Evolutionary conservation across 1,284 basidiomycete species (phyloP).

Genomic region (Heterobasidion annosum): DNA sequence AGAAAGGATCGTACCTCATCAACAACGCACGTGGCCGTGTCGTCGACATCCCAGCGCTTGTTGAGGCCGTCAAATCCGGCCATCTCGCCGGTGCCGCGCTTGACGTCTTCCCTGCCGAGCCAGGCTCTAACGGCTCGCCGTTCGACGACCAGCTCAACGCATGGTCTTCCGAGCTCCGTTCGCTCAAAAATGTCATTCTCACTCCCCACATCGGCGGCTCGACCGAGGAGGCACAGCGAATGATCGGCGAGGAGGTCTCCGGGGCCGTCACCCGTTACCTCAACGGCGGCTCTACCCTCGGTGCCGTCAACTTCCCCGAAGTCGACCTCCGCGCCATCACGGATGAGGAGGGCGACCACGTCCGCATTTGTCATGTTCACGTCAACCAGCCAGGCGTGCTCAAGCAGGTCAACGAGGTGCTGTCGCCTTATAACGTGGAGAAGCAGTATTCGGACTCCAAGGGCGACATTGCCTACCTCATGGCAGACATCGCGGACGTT

Average conservation of each 20-base stretch:
- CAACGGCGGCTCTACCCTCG: conserved; percentile 85
- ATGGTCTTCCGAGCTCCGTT: conserved; percentile 71
- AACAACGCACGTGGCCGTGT: conserved; percentile 97
- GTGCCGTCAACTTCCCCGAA: conserved; percentile 98
- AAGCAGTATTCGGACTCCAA: conserved; percentile 98
- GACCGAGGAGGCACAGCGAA: conserved; percentile 96
- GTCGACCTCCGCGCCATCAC: conserved; percentile 93
- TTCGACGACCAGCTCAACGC: conserved; percentile 83
- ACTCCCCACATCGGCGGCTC: conserved; percentile 99
- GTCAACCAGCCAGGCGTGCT: conserved; percentile 97
- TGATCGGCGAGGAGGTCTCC: conserved; percentile 96
- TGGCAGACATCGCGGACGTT: conserved; percentile 94
- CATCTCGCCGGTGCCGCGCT: conserved; percentile 92
- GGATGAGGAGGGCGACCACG: conserved; percentile 70
- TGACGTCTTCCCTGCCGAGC: conserved; percentile 94
- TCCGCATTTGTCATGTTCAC: conserved; percentile 96
- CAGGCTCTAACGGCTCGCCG: conserved; percentile 80
- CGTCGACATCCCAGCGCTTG: conserved; percentile 89
- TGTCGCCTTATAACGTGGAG: conserved; percentile 96
- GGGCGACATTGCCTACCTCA: conserved; percentile 90
- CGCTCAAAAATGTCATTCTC: conserved; percentile 83
- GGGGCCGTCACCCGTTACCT: conserved; percentile 84
- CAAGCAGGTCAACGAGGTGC: conserved; percentile 86
- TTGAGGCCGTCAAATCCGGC: conserved; percentile 73
- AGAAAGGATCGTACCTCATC: conserved; percentile 91